These are phyloP conservation scores for Cutaneotrichosporon sp. DNA, from an alignment of 1,284 basidiomycete species.

Conservation along the genomic window DNA sequence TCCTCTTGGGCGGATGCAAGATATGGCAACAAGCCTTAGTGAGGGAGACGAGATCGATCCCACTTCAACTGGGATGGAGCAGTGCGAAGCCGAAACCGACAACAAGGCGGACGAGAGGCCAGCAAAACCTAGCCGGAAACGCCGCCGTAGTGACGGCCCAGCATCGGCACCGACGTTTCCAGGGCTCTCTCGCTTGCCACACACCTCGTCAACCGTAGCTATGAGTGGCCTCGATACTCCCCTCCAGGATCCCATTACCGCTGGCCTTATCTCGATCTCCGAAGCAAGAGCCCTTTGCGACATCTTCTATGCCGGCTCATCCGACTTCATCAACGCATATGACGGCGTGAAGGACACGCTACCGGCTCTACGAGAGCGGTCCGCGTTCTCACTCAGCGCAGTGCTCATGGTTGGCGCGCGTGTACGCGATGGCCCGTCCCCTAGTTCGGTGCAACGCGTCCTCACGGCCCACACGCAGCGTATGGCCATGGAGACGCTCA, in stretches of 20 bases:
- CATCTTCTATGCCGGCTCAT: conserved; percentile 75
- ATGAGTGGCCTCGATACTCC: too few relatives aligned
- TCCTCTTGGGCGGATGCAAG: conserved; percentile 19
- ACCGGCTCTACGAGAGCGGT: conserved; percentile 43
- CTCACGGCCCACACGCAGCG: conserved; percentile 63
- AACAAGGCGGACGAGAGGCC: too few relatives aligned
- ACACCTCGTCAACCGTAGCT: too few relatives aligned
- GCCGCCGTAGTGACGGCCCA: not conserved
- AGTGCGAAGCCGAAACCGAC: too few relatives aligned
- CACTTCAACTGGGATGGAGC: conserved; percentile 14
- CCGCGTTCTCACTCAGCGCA: conserved; percentile 51
- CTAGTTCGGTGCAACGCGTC: conserved; percentile 16
- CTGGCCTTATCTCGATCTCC: conserved; percentile 62
- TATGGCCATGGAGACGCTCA: conserved; percentile 73
- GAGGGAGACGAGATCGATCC: too few relatives aligned
- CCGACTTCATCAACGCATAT: conserved; percentile 76
- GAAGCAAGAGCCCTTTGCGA: conserved; percentile 73
- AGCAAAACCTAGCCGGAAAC: too few relatives aligned
- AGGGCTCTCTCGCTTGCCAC: too few relatives aligned
- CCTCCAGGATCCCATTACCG: conserved; percentile 16
- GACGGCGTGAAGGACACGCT: conserved; percentile 67
- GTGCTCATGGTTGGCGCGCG: conserved; percentile 81
- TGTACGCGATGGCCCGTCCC: conserved; percentile 62
- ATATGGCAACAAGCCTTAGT: conserved; percentile 22
- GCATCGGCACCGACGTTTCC: conserved; percentile 2